Evolutionary conservation across 179 eudicot species (phyloP), one percentile per base, ranked within the genome.

Genomic region (Beta corolliflora): DNA sequence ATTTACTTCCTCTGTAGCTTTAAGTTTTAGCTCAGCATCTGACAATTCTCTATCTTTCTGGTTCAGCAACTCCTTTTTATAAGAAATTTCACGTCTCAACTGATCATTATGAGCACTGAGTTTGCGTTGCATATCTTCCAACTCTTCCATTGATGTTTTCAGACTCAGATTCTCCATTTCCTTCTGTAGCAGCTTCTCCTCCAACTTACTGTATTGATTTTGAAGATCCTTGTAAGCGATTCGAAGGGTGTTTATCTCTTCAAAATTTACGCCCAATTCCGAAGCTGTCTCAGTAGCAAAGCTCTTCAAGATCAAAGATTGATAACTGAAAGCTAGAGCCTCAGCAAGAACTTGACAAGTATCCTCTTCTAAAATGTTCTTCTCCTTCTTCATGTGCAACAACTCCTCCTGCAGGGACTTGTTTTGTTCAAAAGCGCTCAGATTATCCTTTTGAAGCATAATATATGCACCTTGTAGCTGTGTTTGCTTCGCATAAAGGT

Each of bases 101-200:
- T 87, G 84, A 77, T 74, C 81, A 82, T 89, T 90, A 72, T 79
- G 79, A 75, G 83, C 88, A 82, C 76, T 84, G 61, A 90, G 84
- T 81, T 86, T 92, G 44, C 53, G 84, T 65, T 90, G 89, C 85
- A 85, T 89, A 81, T 85, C 86, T 71, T 88, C 90, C 81, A 90
- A 81, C 80, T 80, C 84, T 61, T 82, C 52, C 77, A 88, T 54
- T 9, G 88, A 86, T 72, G 88, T 87, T 71, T 85, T 87, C 81
- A 93, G 84, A 48, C 79, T 79, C 79, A 84, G 60, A 83, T 89
- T 93, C 85, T 93, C 97, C 36, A 78, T 77, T 82, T 89, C 92
- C 84, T 88, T 88, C 83, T 86, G 83, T 75, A 84, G 82, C 76
- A 93, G 72, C 81, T 84, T 82, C 50, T 73, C 87, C 75, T 81